Evolutionary conservation across 2,329 filamentous ascomycete species (phyloP).

Genomic region (Alternaria incomplexa): DNA sequence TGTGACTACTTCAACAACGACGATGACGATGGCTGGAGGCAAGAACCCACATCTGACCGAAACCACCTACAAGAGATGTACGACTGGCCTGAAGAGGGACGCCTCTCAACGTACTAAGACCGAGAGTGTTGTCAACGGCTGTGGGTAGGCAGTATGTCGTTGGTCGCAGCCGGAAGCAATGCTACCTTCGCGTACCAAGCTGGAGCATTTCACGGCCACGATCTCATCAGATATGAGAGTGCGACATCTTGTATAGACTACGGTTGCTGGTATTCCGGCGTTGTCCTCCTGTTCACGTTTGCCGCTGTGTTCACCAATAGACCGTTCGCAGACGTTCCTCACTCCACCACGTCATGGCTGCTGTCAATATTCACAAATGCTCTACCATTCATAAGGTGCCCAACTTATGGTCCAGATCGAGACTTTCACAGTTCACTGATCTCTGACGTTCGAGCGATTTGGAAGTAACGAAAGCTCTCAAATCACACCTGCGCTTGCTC

Average conservation of each 20-base stretch:
- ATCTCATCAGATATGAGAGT: not conserved
- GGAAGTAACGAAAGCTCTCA: not conserved
- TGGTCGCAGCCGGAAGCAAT: not conserved
- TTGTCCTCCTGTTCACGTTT: constrained; percentile 2
- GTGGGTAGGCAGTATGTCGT: not conserved
- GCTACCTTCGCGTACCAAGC: not conserved
- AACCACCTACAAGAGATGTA: constrained; percentile 23
- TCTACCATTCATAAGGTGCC: not conserved
- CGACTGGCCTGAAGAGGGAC: constrained; percentile 21
- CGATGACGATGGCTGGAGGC: constrained; percentile 21
- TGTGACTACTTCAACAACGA: constrained; percentile 7
- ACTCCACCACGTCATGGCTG: constrained; percentile 15
- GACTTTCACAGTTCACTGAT: not conserved
- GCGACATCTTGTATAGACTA: not conserved
- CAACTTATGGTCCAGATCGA: not conserved
- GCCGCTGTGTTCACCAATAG: constrained; percentile 3
- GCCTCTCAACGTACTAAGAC: not conserved
- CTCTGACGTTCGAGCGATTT: not conserved
- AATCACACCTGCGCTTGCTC: not conserved
- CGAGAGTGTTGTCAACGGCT: not conserved
- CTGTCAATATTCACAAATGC: constrained; percentile 6
- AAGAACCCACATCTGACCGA: constrained; percentile 11
- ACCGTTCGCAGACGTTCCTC: constrained; percentile 10
- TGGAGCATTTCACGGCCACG: not conserved
- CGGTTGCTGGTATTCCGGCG: not conserved